Conservation (phyloP, 768 basidiomycete species). For the Terana coerulea region DNA sequence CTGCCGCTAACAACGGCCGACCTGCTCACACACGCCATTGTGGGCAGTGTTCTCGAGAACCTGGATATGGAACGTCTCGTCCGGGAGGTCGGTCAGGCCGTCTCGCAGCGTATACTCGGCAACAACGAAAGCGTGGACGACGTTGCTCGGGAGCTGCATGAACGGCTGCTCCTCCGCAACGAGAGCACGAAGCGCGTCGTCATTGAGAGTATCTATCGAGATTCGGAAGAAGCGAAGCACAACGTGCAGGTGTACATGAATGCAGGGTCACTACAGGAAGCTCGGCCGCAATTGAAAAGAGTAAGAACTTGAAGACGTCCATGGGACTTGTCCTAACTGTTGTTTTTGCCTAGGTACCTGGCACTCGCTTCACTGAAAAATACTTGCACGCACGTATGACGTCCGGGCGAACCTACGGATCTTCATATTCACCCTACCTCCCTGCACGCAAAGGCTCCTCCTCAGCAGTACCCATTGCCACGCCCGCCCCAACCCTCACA, state of each 20-base stretch:
- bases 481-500: conserved; percentile 19
- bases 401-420: conserved; percentile 46
- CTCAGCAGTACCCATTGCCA: conserved; percentile 25
- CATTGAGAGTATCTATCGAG: conserved; percentile 94
- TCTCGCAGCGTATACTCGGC: conserved; percentile 87
- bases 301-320: conserved; percentile 37
- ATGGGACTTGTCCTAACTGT: conserved; percentile 2
- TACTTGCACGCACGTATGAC: conserved; percentile 75
- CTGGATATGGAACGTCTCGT: conserved; percentile 98
- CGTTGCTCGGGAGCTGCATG: conserved; percentile 91
- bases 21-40: conserved; percentile 91
- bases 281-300: conserved; percentile 73
- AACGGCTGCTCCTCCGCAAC: conserved; percentile 83
- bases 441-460: conserved; percentile 39
- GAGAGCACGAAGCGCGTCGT: conserved; percentile 97
- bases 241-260: conserved; percentile 85
- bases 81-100: conserved; percentile 89
- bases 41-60: conserved; percentile 94
- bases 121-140: conserved; percentile 97
- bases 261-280: conserved; percentile 66
- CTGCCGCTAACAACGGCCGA: conserved; percentile 94
- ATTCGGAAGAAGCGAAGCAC: conserved; percentile 82
- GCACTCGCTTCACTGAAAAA: conserved; percentile 96
- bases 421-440: conserved; percentile 41
- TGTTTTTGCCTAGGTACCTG: conserved; percentile 60